A percentile compares a stretch with the other conserved stretches of the same genome.
Evolutionary conservation across 306 rosid species (phyloP).

Genomic region (Pueraria montana): DNA sequence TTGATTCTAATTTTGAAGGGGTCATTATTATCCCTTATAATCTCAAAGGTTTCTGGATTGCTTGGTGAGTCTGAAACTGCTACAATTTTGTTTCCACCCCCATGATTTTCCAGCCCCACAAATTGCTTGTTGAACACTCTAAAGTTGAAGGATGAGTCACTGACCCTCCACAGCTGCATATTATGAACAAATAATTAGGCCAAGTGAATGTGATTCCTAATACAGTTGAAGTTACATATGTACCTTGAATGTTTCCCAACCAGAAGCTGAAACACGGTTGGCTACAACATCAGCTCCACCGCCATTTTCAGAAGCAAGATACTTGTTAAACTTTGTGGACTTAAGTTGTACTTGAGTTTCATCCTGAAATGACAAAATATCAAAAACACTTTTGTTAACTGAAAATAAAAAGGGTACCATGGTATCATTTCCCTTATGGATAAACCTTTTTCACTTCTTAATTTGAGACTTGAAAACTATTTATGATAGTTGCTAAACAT

Average conservation of each 20-base stretch:
- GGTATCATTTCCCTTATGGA: neutral
- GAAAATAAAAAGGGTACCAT: neutral
- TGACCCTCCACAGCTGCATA: slow-evolving; percentile 69
- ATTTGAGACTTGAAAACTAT: neutral
- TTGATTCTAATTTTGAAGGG: slow-evolving; percentile 55
- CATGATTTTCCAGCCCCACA: slow-evolving; percentile 47
- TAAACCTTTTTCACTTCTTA: neutral
- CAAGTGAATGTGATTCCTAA: neutral
- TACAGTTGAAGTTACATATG: neutral
- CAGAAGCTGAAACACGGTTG: slow-evolving; percentile 58
- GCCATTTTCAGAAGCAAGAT: slow-evolving; percentile 59
- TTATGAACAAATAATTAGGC: neutral
- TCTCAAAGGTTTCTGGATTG: slow-evolving; percentile 53
- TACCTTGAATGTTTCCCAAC: slow-evolving; percentile 71
- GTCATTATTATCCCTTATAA: slow-evolving; percentile 53
- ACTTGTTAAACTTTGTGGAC: slow-evolving; percentile 60
- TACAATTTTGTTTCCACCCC: slow-evolving; percentile 40
- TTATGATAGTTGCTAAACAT: neutral
- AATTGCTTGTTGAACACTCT: slow-evolving; percentile 54
- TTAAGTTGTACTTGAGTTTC: slow-evolving; percentile 67
- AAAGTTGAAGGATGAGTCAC: slow-evolving; percentile 60
- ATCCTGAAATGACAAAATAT: slow-evolving; percentile 51
- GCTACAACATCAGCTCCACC: slow-evolving; percentile 60
- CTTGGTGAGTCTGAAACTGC: slow-evolving; percentile 51
- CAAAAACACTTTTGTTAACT: neutral